Evolutionary conservation across 1,139 yeast species (phyloP).

Genomic region (Hyphopichia fennica): DNA sequence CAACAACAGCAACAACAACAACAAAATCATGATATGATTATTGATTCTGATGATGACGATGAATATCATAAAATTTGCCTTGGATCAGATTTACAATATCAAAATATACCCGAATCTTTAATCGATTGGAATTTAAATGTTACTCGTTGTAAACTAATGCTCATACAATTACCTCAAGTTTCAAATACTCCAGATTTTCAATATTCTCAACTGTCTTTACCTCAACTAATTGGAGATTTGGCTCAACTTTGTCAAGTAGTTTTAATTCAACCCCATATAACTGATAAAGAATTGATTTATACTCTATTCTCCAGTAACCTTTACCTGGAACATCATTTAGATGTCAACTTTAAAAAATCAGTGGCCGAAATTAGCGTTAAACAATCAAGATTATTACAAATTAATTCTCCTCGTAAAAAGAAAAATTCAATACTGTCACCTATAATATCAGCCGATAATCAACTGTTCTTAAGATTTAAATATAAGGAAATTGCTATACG

Average conservation of each 20-base stretch:
- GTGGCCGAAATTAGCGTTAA: conserved; percentile 55
- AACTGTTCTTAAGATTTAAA: conserved; percentile 33
- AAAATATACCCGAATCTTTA: conserved; percentile 39
- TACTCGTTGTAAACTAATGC: conserved; percentile 43
- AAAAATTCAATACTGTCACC: conserved; percentile 21
- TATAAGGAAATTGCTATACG: conserved; percentile 50
- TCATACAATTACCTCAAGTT: conserved; percentile 40
- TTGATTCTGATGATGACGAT: conserved; percentile 20
- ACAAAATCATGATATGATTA: conserved; percentile 7
- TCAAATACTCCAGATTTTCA: conserved; percentile 38
- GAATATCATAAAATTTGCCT: conserved; percentile 40
- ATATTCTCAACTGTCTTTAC: conserved; percentile 35
- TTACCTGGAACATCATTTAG: conserved; percentile 51
- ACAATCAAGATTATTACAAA: conserved; percentile 47
- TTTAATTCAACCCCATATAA: conserved; percentile 40
- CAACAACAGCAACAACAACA: conserved; percentile 10
- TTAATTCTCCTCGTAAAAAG: conserved; percentile 25
- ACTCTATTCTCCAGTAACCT: conserved; percentile 42
- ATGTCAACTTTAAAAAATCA: conserved; percentile 42
- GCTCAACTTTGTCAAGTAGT: conserved; percentile 42
- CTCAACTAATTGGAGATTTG: conserved; percentile 47
- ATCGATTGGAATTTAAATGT: conserved; percentile 52
- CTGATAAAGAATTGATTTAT: conserved; percentile 46
- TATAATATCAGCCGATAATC: conserved; percentile 31
- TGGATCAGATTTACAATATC: conserved; percentile 43